A percentile compares a stretch with the other conserved stretches of the same genome.
These are phyloP conservation scores for Epichloe brachyelytri DNA, from an alignment of 2,329 filamentous ascomycete species.

Conservation along the genomic window DNA sequence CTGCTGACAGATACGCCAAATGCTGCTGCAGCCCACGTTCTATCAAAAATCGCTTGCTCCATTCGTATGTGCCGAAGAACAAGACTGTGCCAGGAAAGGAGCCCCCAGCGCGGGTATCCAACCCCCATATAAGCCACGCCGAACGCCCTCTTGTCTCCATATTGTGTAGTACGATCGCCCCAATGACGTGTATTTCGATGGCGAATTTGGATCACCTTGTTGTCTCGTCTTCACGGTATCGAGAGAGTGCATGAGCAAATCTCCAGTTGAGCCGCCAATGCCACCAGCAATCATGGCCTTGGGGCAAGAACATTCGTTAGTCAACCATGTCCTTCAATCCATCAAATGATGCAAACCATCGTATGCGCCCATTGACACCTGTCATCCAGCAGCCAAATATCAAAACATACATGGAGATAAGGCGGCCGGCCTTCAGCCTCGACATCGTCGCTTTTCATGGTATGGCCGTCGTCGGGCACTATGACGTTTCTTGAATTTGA, in stretches of 20 bases:
- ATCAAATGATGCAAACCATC: neutral
- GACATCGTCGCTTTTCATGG: slow-evolving; percentile 25
- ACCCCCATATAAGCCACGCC: slow-evolving; percentile 82
- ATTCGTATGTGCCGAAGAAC: slow-evolving; percentile 96
- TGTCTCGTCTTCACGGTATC: slow-evolving; percentile 98
- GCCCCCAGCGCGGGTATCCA: slow-evolving; percentile 82
- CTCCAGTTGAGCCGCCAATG: slow-evolving; percentile 80
- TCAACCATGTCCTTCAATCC: neutral
- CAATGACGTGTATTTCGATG: slow-evolving; percentile 84
- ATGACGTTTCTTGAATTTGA: slow-evolving; percentile 13
- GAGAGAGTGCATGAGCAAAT: slow-evolving; percentile 97
- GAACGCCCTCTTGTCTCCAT: slow-evolving; percentile 77
- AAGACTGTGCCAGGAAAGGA: slow-evolving; percentile 89
- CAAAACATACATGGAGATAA: slow-evolving; percentile 27
- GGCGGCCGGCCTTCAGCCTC: slow-evolving; percentile 31
- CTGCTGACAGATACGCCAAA: slow-evolving; percentile 73
- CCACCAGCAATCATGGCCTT: slow-evolving; percentile 94
- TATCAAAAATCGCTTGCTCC: slow-evolving; percentile 79
- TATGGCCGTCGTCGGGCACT: slow-evolving; percentile 14
- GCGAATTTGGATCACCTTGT: slow-evolving; percentile 87
- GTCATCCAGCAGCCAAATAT: neutral
- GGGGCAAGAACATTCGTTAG: slow-evolving; percentile 4
- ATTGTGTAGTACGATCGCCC: slow-evolving; percentile 88
- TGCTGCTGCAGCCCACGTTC: slow-evolving; percentile 73
- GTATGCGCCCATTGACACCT: neutral